Evolutionary conservation across 169 alveolate species (phyloP).

Genomic region (Eimeria tenella): DNA sequence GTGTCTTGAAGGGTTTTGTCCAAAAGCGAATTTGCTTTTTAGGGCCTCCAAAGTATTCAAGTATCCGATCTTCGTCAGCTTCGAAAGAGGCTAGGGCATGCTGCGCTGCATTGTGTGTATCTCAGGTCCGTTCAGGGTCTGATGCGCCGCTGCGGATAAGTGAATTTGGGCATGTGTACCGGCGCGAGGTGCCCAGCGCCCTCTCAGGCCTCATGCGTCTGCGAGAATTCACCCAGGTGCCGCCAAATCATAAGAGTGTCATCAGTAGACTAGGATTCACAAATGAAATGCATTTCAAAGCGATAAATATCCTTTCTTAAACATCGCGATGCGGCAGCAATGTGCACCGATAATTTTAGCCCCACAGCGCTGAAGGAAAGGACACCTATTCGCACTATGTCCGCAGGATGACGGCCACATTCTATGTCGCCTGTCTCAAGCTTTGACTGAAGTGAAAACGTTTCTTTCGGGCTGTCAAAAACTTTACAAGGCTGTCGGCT

Average conservation of each 20-base stretch:
- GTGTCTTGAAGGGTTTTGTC: too few relatives aligned
- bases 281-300: too few relatives aligned
- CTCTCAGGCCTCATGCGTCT: constrained; percentile 96
- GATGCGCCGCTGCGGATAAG: constrained; percentile 97
- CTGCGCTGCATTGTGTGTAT: background rate
- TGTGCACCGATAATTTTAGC: too few relatives aligned
- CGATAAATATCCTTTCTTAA: too few relatives aligned
- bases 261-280: too few relatives aligned
- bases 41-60: background rate
- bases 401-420: constrained; percentile 78
- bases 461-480: constrained; percentile 37
- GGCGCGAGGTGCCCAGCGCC: constrained; percentile 99
- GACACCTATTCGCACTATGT: too few relatives aligned
- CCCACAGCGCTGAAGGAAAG: too few relatives aligned
- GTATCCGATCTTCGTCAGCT: too few relatives aligned
- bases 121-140: constrained; percentile 22
- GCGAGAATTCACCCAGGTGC: constrained; percentile 78
- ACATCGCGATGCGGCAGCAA: too few relatives aligned
- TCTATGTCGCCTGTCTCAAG: constrained; percentile 62
- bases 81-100: too few relatives aligned
- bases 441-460: constrained; percentile 21
- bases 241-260: too few relatives aligned
- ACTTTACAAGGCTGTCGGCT: constrained; percentile 38
- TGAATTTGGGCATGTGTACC: constrained; percentile 99
- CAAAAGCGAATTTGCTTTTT: too few relatives aligned